Evolutionary conservation across 768 basidiomycete species (phyloP), one percentile per base, ranked within the genome.

Genomic region (Trametes cubensis): DNA sequence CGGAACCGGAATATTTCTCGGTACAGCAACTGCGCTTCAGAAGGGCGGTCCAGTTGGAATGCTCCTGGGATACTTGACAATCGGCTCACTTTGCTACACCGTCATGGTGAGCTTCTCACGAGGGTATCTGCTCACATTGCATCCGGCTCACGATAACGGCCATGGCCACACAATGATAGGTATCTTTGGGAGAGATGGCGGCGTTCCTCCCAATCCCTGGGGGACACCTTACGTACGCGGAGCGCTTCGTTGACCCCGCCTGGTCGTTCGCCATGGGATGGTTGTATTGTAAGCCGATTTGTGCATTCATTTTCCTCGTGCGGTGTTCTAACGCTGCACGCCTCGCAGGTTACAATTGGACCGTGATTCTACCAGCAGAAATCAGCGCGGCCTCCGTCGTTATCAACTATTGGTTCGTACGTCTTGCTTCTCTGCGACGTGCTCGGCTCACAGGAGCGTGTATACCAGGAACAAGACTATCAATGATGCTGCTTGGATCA

Each of bases 1-100:
- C 56, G 83, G 84, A 18, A 84, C 83, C 2, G 84, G 85, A 52
- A 74, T 86, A 4, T 85, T 87, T 71, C 71, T 87, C 15, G 81
- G 83, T 6, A 79, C 81, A 3, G 85, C 82, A 1, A 74, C 70
- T 41, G 76, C 79, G 15, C 72, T 82, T 42, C 57, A 47, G 55
- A 69, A 74, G 15, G 82, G 80, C 54, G 81, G 82, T 47, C 81
- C 81, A 2, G 14, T 83, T 1, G 81, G 81, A n/a, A 66, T 82
- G 41, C 70, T 82, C 13, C 69, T 82, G 21, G 81, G 71, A 7
- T 82, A 82, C 66, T 6, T 72, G 0, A 71, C 75, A 34, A 56
- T 79, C 1, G 77, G 75, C 18, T 58, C 77, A 3, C 53, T 72
- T 55, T 79, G 78, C 66, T 75, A 75, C 45, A 66, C 71, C 8